Conservation (phyloP, 495 filamentous ascomycete species). For the Poronia punctata region DNA sequence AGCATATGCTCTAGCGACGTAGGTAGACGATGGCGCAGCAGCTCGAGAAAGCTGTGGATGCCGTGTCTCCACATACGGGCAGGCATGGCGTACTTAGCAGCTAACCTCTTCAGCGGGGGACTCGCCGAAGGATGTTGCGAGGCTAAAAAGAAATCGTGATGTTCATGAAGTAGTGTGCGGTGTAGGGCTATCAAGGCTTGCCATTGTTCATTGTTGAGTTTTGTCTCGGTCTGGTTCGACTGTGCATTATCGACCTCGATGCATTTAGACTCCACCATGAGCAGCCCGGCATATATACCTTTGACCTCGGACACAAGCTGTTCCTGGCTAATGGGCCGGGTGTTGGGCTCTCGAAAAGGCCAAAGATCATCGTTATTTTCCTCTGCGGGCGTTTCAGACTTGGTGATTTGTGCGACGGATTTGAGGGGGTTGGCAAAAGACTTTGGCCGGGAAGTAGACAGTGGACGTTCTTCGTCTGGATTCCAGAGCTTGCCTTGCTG, state of each 20-base stretch:
- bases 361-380: slow-evolving; percentile 14
- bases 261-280: slow-evolving; percentile 69
- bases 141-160: slow-evolving; percentile 76
- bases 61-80: slow-evolving; percentile 81
- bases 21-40: slow-evolving; percentile 63
- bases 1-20: slow-evolving; percentile 72
- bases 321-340: slow-evolving; percentile 55
- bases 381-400: slow-evolving; percentile 9
- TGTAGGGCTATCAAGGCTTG: slow-evolving; percentile 65
- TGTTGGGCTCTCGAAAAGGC: slow-evolving; percentile 36
- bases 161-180: slow-evolving; percentile 64
- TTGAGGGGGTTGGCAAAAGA: background rate
- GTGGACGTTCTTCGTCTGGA: slow-evolving; percentile 20
- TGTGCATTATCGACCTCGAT: slow-evolving; percentile 61
- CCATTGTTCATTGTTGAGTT: slow-evolving; percentile 55
- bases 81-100: slow-evolving; percentile 73
- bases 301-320: slow-evolving; percentile 59
- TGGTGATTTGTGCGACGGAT: background rate
- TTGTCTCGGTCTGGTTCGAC: slow-evolving; percentile 32
- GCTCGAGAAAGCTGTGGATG: slow-evolving; percentile 71
- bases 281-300: slow-evolving; percentile 62
- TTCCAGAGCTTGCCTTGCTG: slow-evolving; percentile 30
- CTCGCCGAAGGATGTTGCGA: slow-evolving; percentile 68
- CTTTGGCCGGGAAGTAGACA: slow-evolving; percentile 14
- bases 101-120: slow-evolving; percentile 49